Evolutionary conservation across 345 rosid genomes (phyloP).

Genomic region (Hypericum perforatum): DNA sequence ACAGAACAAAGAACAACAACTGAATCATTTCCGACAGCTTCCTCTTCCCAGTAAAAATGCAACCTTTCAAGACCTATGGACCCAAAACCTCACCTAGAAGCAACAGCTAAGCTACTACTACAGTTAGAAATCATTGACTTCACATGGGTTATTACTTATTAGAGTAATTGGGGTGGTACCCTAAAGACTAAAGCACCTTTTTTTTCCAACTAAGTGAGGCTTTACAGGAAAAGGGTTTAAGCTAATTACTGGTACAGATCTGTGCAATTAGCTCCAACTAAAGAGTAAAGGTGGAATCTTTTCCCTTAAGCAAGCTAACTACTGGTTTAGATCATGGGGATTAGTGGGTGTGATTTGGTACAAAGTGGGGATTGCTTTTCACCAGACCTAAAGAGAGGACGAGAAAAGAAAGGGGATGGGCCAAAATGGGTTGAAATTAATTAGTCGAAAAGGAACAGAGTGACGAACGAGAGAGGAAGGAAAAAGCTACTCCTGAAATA

Average conservation of each 20-base stretch:
- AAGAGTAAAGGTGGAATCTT: constrained; percentile 11
- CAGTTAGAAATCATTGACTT: too few species aligned
- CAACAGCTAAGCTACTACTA: too few species aligned
- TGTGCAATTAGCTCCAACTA: constrained; percentile 11
- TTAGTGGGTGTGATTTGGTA: constrained; percentile 9
- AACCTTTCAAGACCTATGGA: too few species aligned
- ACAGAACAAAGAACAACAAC: constrained; percentile 67
- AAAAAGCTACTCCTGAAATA: too few species aligned
- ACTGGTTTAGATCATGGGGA: background rate
- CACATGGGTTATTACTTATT: too few species aligned
- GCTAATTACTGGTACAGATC: constrained; percentile 13
- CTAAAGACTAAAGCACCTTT: constrained; percentile 4
- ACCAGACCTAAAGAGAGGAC: background rate
- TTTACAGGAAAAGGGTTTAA: constrained; percentile 6
- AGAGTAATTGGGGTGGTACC: too few species aligned
- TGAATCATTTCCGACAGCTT: constrained; percentile 86
- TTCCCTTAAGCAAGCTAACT: constrained; percentile 6
- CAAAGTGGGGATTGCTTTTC: constrained; percentile 12
- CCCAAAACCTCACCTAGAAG: too few species aligned
- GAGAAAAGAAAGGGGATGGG: too few species aligned
- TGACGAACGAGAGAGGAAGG: too few species aligned
- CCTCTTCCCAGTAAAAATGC: too few species aligned
- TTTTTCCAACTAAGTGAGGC: constrained; percentile 4
- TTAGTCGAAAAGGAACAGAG: too few species aligned
- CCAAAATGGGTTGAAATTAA: too few species aligned